Conservation (phyloP, 164 flowering plant genomes). For the Macadamia tetraphylla region DNA sequence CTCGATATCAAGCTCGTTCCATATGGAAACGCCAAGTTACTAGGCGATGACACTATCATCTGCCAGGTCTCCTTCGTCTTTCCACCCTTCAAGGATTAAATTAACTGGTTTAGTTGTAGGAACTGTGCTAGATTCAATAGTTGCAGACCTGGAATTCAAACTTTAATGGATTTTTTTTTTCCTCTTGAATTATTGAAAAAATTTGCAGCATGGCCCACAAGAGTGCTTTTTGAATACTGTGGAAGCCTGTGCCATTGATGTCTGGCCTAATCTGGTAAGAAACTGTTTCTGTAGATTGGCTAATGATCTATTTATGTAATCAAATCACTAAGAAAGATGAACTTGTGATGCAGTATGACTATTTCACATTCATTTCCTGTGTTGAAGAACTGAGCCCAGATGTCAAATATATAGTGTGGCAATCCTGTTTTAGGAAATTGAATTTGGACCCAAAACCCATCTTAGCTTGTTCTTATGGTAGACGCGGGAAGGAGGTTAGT, state of each 20-base stretch:
- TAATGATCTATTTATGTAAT: not conserved
- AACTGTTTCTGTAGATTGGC: not conserved
- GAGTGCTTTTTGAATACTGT: conserved; percentile 8
- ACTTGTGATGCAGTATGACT: conserved; percentile 53
- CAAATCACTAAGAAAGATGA: not conserved
- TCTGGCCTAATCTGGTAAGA: conserved; percentile 40
- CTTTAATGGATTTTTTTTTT: too few species aligned
- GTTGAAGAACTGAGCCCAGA: conserved; percentile 53
- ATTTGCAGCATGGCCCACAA: conserved; percentile 68
- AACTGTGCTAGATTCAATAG: too few species aligned
- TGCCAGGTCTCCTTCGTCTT: conserved; percentile 50
- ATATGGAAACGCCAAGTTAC: conserved; percentile 59
- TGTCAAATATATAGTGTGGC: conserved; percentile 51
- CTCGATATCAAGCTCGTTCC: conserved; percentile 71
- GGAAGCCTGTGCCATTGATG: too few species aligned
- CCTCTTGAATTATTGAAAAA: too few species aligned
- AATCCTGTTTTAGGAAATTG: conserved; percentile 54
- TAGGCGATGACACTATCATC: conserved; percentile 25
- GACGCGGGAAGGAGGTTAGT: conserved; percentile 56
- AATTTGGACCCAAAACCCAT: conserved; percentile 51
- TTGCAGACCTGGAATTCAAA: too few species aligned
- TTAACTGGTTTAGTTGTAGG: too few species aligned
- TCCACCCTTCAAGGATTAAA: not conserved
- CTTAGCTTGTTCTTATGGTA: conserved; percentile 46
- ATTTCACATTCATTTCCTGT: conserved; percentile 71